Evolutionary conservation across 1,139 yeast species (phyloP).

Genomic region (Nakaseomyces uthaithaninus): DNA sequence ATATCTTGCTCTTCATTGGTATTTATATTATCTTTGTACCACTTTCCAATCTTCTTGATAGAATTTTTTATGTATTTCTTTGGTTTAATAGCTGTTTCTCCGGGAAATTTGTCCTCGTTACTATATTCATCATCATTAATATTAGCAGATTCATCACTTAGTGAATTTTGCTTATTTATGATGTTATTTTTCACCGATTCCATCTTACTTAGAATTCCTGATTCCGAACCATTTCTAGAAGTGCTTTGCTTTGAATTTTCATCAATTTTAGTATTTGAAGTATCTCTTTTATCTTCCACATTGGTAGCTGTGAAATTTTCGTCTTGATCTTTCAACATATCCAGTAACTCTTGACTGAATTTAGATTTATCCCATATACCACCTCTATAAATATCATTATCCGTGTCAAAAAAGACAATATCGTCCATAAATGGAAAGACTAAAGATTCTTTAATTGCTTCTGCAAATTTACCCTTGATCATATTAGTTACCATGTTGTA

Average conservation of each 20-base stretch:
- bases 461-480: slow-evolving; percentile 70
- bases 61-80: slow-evolving; percentile 38
- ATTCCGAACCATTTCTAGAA: background rate
- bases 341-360: slow-evolving; percentile 1
- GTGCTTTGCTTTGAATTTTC: background rate
- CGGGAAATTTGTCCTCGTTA: slow-evolving; percentile 20
- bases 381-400: slow-evolving; percentile 68
- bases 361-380: slow-evolving; percentile 65
- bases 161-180: background rate
- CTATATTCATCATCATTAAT: slow-evolving; percentile 7
- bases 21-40: slow-evolving; percentile 51
- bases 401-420: slow-evolving; percentile 58
- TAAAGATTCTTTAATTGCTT: slow-evolving; percentile 67
- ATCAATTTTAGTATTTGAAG: background rate
- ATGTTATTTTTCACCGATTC: slow-evolving; percentile 3
- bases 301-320: background rate
- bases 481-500: slow-evolving; percentile 72
- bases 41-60: slow-evolving; percentile 54
- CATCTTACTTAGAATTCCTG: background rate
- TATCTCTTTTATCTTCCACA: background rate
- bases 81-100: slow-evolving; percentile 26
- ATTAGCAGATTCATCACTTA: background rate
- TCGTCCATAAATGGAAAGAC: slow-evolving; percentile 90
- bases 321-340: slow-evolving; percentile 2
- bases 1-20: slow-evolving; percentile 10